Conservation (phyloP, 2,329 filamentous ascomycete genomes). For the Alternaria sp. region DNA sequence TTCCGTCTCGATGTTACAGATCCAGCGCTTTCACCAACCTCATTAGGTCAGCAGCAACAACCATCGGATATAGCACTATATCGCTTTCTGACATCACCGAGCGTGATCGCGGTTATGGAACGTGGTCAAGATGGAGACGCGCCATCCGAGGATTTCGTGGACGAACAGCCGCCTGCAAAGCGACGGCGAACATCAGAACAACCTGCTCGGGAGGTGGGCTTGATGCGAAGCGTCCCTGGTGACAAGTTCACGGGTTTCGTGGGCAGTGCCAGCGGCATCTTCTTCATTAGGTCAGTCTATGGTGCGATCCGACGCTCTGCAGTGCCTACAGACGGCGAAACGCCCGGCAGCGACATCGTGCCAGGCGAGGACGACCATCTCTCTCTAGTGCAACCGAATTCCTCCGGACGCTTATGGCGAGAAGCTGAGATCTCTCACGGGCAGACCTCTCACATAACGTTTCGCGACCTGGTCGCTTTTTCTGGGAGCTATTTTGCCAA, state of each 20-base stretch:
- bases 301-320: slow-evolving; percentile 50
- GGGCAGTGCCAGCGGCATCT: slow-evolving; percentile 65
- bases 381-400: slow-evolving; percentile 28
- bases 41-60: not conserved
- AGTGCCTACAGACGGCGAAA: slow-evolving; percentile 20
- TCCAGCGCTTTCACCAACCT: not conserved
- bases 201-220: slow-evolving; percentile 51
- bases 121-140: slow-evolving; percentile 6
- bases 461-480: slow-evolving; percentile 59
- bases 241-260: slow-evolving; percentile 61
- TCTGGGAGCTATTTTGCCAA: slow-evolving; percentile 62
- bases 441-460: slow-evolving; percentile 37
- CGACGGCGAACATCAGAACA: slow-evolving; percentile 21
- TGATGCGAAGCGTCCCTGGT: slow-evolving; percentile 60
- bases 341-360: slow-evolving; percentile 52
- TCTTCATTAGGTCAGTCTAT: slow-evolving; percentile 64
- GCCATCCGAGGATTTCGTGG: not conserved
- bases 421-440: slow-evolving; percentile 38
- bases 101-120: slow-evolving; percentile 7
- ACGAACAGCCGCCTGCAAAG: slow-evolving; percentile 15
- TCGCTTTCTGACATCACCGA: not conserved
- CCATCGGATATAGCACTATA: not conserved
- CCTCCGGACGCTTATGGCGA: slow-evolving; percentile 32
- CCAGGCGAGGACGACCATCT: slow-evolving; percentile 65
- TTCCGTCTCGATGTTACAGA: not conserved